These are phyloP conservation scores for Trypanosoma melophagium DNA, from an alignment of 208 protist species.

Conservation along the genomic window DNA sequence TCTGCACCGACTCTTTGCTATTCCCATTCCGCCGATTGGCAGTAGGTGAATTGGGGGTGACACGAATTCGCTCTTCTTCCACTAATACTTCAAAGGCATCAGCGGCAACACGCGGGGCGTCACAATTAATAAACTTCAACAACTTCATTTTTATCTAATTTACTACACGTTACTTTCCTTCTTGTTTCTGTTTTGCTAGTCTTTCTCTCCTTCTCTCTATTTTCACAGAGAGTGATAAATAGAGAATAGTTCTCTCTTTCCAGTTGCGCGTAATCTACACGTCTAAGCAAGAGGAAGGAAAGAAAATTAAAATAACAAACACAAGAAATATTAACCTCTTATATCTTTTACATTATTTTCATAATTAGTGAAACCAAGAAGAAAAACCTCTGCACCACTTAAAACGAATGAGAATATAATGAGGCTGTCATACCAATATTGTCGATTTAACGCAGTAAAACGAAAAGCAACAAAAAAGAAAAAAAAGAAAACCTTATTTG, in stretches of 20 bases:
- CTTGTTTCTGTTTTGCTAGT: background rate
- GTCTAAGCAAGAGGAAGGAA: no score
- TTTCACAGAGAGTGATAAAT: no score
- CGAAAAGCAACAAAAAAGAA: background rate
- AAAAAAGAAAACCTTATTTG: background rate
- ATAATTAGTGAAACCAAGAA: no score
- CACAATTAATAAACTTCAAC: slow-evolving; percentile 76
- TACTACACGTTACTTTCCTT: background rate
- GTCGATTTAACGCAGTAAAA: background rate
- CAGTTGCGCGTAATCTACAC: no score
- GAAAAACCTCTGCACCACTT: no score
- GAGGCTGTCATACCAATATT: no score
- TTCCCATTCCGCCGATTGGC: background rate
- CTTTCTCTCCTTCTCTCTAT: no score
- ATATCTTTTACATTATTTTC: no score
- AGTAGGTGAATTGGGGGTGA: background rate
- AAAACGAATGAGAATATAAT: no score
- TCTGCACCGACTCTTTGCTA: background rate
- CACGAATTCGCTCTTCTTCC: slow-evolving; percentile 14
- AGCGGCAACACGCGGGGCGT: slow-evolving; percentile 59
- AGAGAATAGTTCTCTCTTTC: no score
- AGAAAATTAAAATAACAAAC: no score
- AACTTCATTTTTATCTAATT: slow-evolving; percentile 49
- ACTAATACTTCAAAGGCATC: slow-evolving; percentile 25
- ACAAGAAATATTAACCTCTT: no score